phyloP scores from a whole-genome alignment of 257 asterid genomes.

The Solanum clarkiae region DNA sequence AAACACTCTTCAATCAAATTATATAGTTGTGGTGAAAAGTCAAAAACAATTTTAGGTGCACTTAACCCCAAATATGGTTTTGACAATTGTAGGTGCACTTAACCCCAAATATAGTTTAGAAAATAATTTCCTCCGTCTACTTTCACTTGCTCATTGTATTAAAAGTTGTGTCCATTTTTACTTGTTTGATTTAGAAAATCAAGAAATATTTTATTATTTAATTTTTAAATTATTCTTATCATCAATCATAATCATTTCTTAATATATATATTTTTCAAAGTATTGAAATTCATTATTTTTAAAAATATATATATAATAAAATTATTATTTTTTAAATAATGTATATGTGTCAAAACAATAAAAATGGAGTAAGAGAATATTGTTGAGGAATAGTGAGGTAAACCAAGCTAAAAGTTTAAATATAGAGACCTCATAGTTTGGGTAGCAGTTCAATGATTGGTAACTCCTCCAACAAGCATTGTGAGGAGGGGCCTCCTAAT shows the following conservation, averaged over 20 bases:
- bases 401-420: neutral
- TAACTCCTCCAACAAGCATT: neutral
- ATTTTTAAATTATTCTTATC: neutral
- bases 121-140: too few relatives aligned
- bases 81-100: too few relatives aligned
- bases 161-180: too few relatives aligned
- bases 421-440: neutral
- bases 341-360: too few relatives aligned
- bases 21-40: neutral
- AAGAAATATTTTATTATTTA: neutral
- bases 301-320: too few relatives aligned
- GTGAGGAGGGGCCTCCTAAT: neutral
- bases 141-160: neutral
- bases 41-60: too few relatives aligned
- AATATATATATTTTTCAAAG: neutral
- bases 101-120: neutral
- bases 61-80: too few relatives aligned
- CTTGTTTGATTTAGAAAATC: too few relatives aligned
- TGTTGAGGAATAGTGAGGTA: neutral
- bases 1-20: neutral
- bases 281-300: neutral
- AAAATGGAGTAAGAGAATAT: neutral
- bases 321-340: too few relatives aligned
- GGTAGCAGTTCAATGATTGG: neutral
- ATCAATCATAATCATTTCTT: neutral